Evolutionary conservation across 1,284 basidiomycete genomes (phyloP), one percentile per base, ranked within the genome.

Genomic region (Cystobasidium pallidum): DNA sequence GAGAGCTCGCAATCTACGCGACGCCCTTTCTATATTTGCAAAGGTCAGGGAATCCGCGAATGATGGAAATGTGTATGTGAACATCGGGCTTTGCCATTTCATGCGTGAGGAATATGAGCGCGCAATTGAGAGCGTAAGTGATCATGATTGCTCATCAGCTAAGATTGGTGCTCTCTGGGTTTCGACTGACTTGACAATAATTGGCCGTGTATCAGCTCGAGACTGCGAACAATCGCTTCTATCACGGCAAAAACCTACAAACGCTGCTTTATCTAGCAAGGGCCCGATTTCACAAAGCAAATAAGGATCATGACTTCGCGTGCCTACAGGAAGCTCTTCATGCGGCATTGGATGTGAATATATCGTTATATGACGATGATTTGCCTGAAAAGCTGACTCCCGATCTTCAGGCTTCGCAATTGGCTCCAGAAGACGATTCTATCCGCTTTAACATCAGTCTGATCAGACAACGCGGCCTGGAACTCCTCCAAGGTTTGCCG

Each of bases 71-170:
- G 92, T 95, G 8, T 93, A 94, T 78, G 84, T 92, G 78, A 97
- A 97, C 79, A 94, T 96, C 84, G 94, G 94, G 0, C 94, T 96
- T 79, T 95, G 92, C 77, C 90, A 94, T 80, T 94, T 91, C 79
- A 85, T 87, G 32, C 85, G 91, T 63, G 94, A 95, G 72, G 94
- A 97, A 80, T 94, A 89, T 80, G 93, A 97, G 76, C 86, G 91
- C 68, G 93, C 94, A 0, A 93, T 96, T 75, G 93, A 97, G 81
- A 90, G 90, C 78, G 93, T 94, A 79, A 83, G 92, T 86, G n/a
- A 7, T 11, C 70, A 36, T 36, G n/a, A n/a, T n/a, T n/a, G n/a
- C n/a, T n/a, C n/a, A n/a, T n/a, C n/a, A n/a, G n/a, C n/a, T n/a
- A n/a, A n/a, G n/a, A n/a, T n/a, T n/a, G n/a, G n/a, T n/a, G n/a